A percentile compares a stretch with the other conserved stretches of the same genome.
Evolutionary conservation across 176 grass and related monocot genomes (phyloP).

Genomic region (Aegilops bicornis): DNA sequence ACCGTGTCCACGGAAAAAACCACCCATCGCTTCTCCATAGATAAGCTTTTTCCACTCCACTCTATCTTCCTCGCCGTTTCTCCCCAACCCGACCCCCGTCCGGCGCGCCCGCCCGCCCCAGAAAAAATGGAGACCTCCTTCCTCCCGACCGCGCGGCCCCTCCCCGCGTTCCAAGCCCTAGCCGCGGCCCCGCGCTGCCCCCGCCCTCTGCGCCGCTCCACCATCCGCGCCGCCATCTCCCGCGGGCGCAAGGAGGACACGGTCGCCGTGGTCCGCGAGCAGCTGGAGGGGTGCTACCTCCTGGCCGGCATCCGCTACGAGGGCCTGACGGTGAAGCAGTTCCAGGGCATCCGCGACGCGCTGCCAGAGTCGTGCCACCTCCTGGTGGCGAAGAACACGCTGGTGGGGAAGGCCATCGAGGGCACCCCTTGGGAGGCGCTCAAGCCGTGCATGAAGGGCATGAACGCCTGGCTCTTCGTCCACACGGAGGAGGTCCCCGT

Average conservation of each 20-base stretch:
- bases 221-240: conserved; percentile 70
- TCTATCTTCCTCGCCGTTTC: conserved; percentile 24
- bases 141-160: conserved; percentile 41
- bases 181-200: conserved; percentile 20
- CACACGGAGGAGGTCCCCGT: conserved; percentile 88
- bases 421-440: conserved; percentile 83
- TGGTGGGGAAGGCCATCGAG: conserved; percentile 91
- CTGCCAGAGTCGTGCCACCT: conserved; percentile 70
- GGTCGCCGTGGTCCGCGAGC: conserved; percentile 55
- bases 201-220: conserved; percentile 29
- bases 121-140: conserved; percentile 62
- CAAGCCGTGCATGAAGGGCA: conserved; percentile 83
- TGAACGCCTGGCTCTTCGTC: conserved; percentile 98
- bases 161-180: conserved; percentile 18
- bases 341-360: conserved; percentile 68
- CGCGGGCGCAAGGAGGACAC: conserved; percentile 73
- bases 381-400: conserved; percentile 83
- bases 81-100: background rate
- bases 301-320: conserved; percentile 87
- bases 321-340: conserved; percentile 87
- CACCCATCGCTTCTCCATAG: conserved; percentile 29
- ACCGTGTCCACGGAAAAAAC: background rate
- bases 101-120: conserved; percentile 20
- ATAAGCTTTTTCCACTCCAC: conserved; percentile 36
- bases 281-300: conserved; percentile 87